phyloP scores from a whole-genome alignment of 345 rosid genomes.

The Salix brachista region DNA sequence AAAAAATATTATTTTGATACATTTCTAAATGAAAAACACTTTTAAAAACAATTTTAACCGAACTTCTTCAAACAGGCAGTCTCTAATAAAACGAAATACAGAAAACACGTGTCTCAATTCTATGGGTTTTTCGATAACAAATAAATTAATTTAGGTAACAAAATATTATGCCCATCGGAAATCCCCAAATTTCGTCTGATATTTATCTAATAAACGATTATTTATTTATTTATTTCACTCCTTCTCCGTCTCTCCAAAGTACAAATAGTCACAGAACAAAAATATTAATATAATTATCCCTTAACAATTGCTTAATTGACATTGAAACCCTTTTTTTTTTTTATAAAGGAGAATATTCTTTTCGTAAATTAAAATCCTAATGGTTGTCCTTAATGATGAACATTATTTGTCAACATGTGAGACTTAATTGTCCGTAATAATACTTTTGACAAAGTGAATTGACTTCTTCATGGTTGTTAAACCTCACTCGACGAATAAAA shows the following conservation, averaged over 20 bases:
- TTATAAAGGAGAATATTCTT: neutral
- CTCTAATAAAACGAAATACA: too few relatives aligned
- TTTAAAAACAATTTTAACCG: too few relatives aligned
- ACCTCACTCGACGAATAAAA: too few relatives aligned
- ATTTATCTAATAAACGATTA: neutral
- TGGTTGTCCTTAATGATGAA: too few relatives aligned
- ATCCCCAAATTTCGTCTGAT: neutral
- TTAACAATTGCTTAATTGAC: neutral
- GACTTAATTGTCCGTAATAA: too few relatives aligned
- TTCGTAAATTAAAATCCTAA: neutral
- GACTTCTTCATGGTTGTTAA: too few relatives aligned
- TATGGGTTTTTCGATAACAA: neutral
- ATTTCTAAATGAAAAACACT: rapidly evolving
- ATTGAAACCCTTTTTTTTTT: neutral
- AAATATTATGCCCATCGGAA: neutral
- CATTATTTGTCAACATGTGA: too few relatives aligned
- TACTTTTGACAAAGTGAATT: too few relatives aligned
- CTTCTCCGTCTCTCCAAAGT: neutral
- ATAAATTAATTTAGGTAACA: neutral
- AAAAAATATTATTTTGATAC: too few relatives aligned
- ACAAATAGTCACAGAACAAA: neutral
- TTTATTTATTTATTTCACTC: too few relatives aligned
- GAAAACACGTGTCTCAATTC: too few relatives aligned
- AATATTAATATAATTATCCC: neutral
- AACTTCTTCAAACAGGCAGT: too few relatives aligned